Percentiles rank a stretch among this genome's conserved stretches.
phyloP scores from a whole-genome alignment of 805 yeast species.

The Trichomonascus vanleenenianus region DNA sequence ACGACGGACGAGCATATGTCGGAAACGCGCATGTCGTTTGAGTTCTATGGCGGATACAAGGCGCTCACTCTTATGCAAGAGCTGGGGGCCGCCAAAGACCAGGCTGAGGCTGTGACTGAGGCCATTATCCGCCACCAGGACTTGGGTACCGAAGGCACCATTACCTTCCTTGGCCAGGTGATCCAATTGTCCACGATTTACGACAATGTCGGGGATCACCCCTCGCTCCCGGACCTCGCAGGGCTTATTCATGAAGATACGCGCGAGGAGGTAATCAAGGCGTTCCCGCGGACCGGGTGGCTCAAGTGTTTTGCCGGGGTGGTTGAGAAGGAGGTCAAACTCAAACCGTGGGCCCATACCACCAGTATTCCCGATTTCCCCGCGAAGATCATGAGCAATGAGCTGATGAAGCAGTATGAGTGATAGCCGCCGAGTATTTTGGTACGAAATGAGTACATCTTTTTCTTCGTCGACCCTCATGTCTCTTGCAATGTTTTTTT shows the following conservation, averaged over 20 bases:
- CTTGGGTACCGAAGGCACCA: constrained; percentile 14
- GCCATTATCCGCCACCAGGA: constrained; percentile 21
- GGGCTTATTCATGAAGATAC: constrained; percentile 14
- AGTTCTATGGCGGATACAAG: constrained; percentile 19
- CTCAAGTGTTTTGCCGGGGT: constrained; percentile 16
- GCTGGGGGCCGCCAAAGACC: constrained; percentile 11
- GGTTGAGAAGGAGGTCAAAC: constrained; percentile 13
- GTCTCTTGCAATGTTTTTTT: no score
- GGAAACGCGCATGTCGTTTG: constrained; percentile 19
- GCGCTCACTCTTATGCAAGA: constrained; percentile 15
- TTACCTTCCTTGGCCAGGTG: constrained; percentile 16
- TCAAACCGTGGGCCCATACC: constrained; percentile 21
- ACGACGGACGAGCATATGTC: constrained; percentile 14
- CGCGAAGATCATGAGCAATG: not conserved
- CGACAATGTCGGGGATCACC: constrained; percentile 14
- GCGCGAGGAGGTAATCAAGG: constrained; percentile 13
- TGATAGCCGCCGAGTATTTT: no score
- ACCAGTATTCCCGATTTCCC: constrained; percentile 1
- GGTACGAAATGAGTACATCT: no score
- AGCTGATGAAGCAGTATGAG: not conserved
- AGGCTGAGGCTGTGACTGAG: constrained; percentile 19
- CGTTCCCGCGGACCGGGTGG: constrained; percentile 17
- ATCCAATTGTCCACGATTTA: constrained; percentile 18
- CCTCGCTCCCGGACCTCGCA: not conserved
- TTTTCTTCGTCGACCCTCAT: no score